phyloP scores from a whole-genome alignment of 2,329 filamentous ascomycete species.

The Plectosphaerella cucumerina region DNA sequence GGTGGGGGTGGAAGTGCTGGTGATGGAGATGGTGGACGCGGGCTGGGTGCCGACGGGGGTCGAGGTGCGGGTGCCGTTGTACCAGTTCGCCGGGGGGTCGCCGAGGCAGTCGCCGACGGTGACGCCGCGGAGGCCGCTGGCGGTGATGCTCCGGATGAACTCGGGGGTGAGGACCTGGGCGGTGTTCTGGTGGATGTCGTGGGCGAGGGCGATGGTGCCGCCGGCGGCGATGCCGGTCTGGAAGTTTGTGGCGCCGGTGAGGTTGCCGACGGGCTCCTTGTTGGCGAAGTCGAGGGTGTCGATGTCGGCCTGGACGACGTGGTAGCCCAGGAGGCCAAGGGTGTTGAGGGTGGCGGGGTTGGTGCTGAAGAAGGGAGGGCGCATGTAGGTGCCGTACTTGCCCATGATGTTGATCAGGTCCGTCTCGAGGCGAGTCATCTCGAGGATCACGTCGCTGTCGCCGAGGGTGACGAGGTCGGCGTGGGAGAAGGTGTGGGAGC shows the following conservation, averaged over 20 bases:
- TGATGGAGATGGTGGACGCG: slow-evolving; percentile 8
- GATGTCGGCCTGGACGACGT: slow-evolving; percentile 51
- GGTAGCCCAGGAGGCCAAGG: slow-evolving; percentile 42
- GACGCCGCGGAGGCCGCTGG: not conserved
- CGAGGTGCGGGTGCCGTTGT: slow-evolving; percentile 12
- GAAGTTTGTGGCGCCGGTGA: slow-evolving; percentile 39
- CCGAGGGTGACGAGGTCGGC: slow-evolving; percentile 31
- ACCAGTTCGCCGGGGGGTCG: slow-evolving; percentile 9
- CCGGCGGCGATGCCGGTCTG: slow-evolving; percentile 18
- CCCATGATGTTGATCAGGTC: slow-evolving; percentile 36
- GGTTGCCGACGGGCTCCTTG: slow-evolving; percentile 37
- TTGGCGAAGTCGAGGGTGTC: slow-evolving; percentile 57
- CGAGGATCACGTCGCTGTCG: slow-evolving; percentile 23
- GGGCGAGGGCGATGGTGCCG: slow-evolving; percentile 30
- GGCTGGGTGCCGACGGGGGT: slow-evolving; percentile 11
- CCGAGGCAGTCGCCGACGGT: slow-evolving; percentile 10
- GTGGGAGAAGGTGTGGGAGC: slow-evolving; percentile 27
- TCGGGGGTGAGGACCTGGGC: slow-evolving; percentile 4
- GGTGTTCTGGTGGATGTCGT: slow-evolving; percentile 12
- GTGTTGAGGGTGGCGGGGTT: slow-evolving; percentile 24
- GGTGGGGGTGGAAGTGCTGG: slow-evolving; percentile 13
- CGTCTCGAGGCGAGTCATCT: slow-evolving; percentile 41
- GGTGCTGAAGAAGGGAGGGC: slow-evolving; percentile 40
- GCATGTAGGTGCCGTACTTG: slow-evolving; percentile 36
- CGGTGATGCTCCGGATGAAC: not conserved